Evolutionary conservation across 2,329 filamentous ascomycete species (phyloP), one percentile per base, ranked within the genome.

Genomic region (Stemphylium lycopersici): DNA sequence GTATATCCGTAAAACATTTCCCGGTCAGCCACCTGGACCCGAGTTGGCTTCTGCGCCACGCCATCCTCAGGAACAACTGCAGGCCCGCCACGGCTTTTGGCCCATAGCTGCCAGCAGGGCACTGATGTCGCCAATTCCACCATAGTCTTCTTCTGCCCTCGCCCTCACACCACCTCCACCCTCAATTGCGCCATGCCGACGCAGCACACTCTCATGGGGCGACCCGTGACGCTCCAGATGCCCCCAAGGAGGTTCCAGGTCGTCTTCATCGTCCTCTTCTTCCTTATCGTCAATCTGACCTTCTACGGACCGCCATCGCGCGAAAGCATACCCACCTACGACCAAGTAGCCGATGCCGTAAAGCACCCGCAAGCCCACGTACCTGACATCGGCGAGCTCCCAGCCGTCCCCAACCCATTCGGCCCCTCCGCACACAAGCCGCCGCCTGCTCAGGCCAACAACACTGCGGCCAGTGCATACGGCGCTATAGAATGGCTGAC

Each of bases 401-500:
- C 75, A 37, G 63, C 69, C 7, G 63, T 73, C 16, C 76, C 84
- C 20, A 88, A 88, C 63, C 89, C 87, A 0, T 93, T 93, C 73
- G 83, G 84, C 36, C 83, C 84, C 36, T 83, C 87, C 16, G 83
- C 86, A 10, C 91, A 96, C 72, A 84, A 86, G 15, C 86, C 87
- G 15, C 86, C 87, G 8, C 91, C 95, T 71, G 83, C 87, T 48
- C 89, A 93, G 73, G 85, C 86, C 59, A 91, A 93, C 73, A 93
- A 90, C 70, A 90, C 89, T 4, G 87, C 85, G 70, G 53, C 65
- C 18, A 68, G 69, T 59, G 52, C 65, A 2, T 72, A 71, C 49
- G 89, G 88, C 44, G 90, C 89, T 57, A 87, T 89, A 31, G 87
- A 87, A 55, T 98, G 93, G 93, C 90, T 91, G 77, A 87, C 85